Evolutionary conservation across 768 basidiomycete genomes (phyloP).

Genomic region (Exsudoporus frostii): DNA sequence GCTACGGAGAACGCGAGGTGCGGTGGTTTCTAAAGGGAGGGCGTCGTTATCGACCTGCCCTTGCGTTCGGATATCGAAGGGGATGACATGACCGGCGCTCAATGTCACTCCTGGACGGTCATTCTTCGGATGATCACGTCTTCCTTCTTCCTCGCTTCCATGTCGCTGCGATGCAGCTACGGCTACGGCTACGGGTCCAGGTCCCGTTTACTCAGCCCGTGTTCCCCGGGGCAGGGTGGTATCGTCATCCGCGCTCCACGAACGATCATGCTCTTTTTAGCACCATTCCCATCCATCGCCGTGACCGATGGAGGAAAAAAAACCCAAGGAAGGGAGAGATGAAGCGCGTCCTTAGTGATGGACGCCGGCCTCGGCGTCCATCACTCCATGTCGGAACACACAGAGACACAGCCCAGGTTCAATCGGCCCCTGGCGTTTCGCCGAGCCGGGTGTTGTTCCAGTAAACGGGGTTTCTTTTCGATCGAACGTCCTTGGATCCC

Average conservation of each 20-base stretch:
- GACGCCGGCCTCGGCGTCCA: not conserved
- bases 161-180: not conserved
- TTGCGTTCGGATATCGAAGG: not conserved
- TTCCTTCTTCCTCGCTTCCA: not conserved
- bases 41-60: not conserved
- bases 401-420: conserved; percentile 7
- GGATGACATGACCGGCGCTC: not conserved
- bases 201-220: conserved; percentile 2
- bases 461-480: no score
- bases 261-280: not conserved
- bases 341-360: not conserved
- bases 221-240: conserved; percentile 3
- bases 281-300: not conserved
- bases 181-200: not conserved
- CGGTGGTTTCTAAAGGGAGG: not conserved
- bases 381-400: not conserved
- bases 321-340: not conserved
- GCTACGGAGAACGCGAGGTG: not conserved
- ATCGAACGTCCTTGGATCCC: not conserved
- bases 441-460: not conserved
- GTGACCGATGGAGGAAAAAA: not conserved
- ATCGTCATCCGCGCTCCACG: not conserved
- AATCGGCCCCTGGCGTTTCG: not conserved
- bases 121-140: not conserved
- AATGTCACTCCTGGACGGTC: no score